A percentile compares a stretch with the other conserved stretches of the same genome.
phyloP scores from a whole-genome alignment of 768 basidiomycete genomes.

The Mycena floridula region DNA sequence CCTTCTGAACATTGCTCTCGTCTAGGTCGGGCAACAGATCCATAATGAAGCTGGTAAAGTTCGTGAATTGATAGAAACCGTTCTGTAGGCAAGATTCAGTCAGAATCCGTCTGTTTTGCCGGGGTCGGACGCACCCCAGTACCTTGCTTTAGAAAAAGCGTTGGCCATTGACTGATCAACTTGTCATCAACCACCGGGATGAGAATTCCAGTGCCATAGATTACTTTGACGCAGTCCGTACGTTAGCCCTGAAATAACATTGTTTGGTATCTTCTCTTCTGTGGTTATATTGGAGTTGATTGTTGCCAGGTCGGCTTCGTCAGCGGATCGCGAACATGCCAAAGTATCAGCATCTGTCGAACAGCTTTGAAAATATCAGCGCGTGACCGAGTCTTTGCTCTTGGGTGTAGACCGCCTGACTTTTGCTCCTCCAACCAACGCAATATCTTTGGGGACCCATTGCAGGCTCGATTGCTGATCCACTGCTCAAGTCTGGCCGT shows the following conservation, averaged over 20 bases:
- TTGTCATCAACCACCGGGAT: slow-evolving; percentile 26
- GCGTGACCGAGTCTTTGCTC: too few relatives aligned
- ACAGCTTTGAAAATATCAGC: slow-evolving; percentile 2
- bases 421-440: too few relatives aligned
- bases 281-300: slow-evolving; percentile 21
- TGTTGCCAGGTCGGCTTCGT: not conserved
- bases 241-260: too few relatives aligned
- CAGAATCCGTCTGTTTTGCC: too few relatives aligned
- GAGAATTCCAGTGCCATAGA: slow-evolving; percentile 18
- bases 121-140: too few relatives aligned
- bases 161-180: slow-evolving; percentile 25
- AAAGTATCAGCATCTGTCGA: not conserved
- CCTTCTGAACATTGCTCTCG: not conserved
- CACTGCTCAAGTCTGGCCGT: too few relatives aligned
- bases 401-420: too few relatives aligned
- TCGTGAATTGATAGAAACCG: slow-evolving; percentile 18
- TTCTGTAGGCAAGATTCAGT: too few relatives aligned
- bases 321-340: not conserved
- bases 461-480: slow-evolving; percentile 11
- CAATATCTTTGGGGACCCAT: slow-evolving; percentile 12
- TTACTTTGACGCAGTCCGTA: too few relatives aligned
- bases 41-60: not conserved
- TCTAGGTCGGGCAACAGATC: not conserved
- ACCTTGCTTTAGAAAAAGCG: slow-evolving; percentile 17
- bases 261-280: too few relatives aligned